Percentiles rank a stretch among this genome's conserved stretches.
Conservation (phyloP, 164 flowering plant species). For the Berberis vulgaris region DNA sequence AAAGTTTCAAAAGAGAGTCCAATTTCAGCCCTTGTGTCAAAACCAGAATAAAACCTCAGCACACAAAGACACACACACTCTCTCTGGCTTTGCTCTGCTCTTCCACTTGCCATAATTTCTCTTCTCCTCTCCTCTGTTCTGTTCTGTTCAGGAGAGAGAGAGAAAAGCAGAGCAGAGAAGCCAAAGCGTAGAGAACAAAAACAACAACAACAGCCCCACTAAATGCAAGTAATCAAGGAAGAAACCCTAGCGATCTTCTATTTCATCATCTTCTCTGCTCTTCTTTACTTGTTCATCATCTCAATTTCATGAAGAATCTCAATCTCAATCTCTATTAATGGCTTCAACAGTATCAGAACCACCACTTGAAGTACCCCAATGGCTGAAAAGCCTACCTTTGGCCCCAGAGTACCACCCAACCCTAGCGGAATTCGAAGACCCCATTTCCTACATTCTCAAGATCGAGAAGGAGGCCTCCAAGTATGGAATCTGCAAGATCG, state of each 20-base stretch:
- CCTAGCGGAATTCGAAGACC: constrained; percentile 84
- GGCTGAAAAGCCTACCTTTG: constrained; percentile 78
- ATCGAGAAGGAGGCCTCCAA: constrained; percentile 89
- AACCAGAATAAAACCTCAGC: too few species aligned
- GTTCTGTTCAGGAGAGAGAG: too few species aligned
- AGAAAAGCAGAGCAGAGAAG: neutral
- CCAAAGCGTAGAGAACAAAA: neutral
- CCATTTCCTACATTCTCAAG: constrained; percentile 92
- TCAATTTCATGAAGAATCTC: too few species aligned
- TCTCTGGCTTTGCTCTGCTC: too few species aligned
- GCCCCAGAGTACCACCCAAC: constrained; percentile 95
- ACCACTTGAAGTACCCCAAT: constrained; percentile 50
- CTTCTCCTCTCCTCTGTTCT: too few species aligned
- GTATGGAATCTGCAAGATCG: constrained; percentile 95
- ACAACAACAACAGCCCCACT: neutral
- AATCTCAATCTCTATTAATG: too few species aligned
- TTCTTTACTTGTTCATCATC: too few species aligned
- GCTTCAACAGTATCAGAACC: constrained; percentile 20
- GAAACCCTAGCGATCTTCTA: neutral
- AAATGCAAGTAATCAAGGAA: constrained; percentile 24
- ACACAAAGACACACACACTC: too few species aligned
- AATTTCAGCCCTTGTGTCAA: too few species aligned
- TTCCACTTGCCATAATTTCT: too few species aligned
- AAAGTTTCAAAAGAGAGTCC: too few species aligned
- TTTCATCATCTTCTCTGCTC: too few species aligned